Evolutionary conservation across 2,329 filamentous ascomycete genomes (phyloP).

Genomic region (Mycogone perniciosa): DNA sequence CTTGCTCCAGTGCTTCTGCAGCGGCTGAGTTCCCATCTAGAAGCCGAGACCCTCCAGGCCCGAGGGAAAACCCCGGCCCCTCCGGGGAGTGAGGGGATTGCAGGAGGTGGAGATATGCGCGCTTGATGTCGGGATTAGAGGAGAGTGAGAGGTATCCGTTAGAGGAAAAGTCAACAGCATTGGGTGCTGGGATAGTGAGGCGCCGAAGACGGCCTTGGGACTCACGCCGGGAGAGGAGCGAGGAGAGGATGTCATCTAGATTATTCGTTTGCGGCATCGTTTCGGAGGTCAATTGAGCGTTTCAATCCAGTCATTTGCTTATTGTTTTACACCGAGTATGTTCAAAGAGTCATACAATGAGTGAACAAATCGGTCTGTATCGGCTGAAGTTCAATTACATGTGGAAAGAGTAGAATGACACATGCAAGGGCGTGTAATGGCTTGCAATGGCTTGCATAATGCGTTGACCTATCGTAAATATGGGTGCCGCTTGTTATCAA

Average conservation of each 20-base stretch:
- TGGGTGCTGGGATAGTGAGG: conserved; percentile 54
- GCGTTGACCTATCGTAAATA: too few relatives aligned
- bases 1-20: conserved; percentile 39
- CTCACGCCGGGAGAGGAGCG: conserved; percentile 24
- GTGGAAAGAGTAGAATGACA: too few relatives aligned
- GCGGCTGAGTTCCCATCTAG: conserved; percentile 44
- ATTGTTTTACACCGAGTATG: too few relatives aligned
- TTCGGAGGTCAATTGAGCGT: neutral
- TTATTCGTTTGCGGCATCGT: neutral
- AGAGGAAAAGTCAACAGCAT: conserved; percentile 70
- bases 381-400: too few relatives aligned
- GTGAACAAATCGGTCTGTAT: neutral
- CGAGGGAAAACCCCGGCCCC: conserved; percentile 24
- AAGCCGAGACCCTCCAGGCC: conserved; percentile 48
- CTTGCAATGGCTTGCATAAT: too few relatives aligned
- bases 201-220: conserved; percentile 35
- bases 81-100: conserved; percentile 14
- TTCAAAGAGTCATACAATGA: neutral
- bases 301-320: neutral
- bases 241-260: conserved; percentile 24
- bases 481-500: too few relatives aligned
- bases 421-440: too few relatives aligned
- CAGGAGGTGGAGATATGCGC: conserved; percentile 52
- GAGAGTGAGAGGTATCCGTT: conserved; percentile 77
- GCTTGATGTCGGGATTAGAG: conserved; percentile 41